Evolutionary conservation across 2,329 filamentous ascomycete genomes (phyloP), one percentile per base, ranked within the genome.

Genomic region (Fusarium buxicola): DNA sequence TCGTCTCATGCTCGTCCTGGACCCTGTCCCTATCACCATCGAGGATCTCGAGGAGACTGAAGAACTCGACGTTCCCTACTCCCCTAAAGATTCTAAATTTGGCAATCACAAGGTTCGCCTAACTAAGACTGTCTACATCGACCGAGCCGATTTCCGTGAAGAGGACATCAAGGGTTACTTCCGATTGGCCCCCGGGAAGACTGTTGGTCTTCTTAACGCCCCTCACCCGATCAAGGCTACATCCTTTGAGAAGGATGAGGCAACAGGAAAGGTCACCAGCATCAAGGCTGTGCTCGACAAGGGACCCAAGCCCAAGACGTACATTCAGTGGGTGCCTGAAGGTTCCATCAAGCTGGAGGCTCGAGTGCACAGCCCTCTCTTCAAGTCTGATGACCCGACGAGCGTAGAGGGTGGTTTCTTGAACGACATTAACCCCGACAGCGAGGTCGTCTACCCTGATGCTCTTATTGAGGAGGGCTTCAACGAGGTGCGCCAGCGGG

Each of bases 321-420:
- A 87, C 73, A 96, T 97, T 74, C 93, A 97, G 73, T 97, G 94
- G 94, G 91, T 97, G 7, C 73, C 88, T 6, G 86, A 88, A 34
- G 89, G 86, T 2, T 85, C 89, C 1, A 83, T 83, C 12, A 87
- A 87, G 65, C 89, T 89, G 11, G 90, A 94, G 75, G 91, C 88
- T 36, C 90, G 94, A 57, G 83, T 95, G 43, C 89, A 95, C 79
- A 91, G 92, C 74, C 82, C 87, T 4, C 84, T 98, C 1, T 97
- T 97, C 85, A 93, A 92, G 75, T 92, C 89, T 5, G 89, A 94
- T 43, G 90, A 95, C 71, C 94, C 94, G 3, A 88, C 89, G 34
- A 85, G 88, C 10, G 88, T 89, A 4, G 88, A 89, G 43, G 92
- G 90, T 13, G 92, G 92, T 3, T 97, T 93, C 78, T 79, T 96